A percentile compares a stretch with the other conserved stretches of the same genome.
These are phyloP conservation scores for Citrus maxima DNA, from an alignment of 345 rosid genomes.

Conservation along the genomic window DNA sequence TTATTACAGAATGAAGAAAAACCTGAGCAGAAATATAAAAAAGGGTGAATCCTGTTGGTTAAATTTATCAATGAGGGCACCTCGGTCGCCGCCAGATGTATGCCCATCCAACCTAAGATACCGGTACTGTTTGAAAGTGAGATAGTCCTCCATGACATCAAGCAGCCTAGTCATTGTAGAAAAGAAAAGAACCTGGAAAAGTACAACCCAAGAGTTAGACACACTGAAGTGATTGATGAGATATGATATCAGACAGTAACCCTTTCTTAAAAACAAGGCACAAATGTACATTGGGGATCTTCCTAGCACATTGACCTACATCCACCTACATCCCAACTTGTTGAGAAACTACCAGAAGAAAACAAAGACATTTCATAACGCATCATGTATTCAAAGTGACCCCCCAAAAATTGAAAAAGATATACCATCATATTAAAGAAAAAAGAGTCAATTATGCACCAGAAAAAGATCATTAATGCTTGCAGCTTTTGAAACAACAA, in stretches of 20 bases:
- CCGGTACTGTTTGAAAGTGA: constrained; percentile 55
- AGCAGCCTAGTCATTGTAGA: constrained; percentile 97
- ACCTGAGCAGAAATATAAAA: constrained; percentile 93
- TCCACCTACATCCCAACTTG: not conserved
- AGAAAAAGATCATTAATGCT: not conserved
- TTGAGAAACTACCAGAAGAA: not conserved
- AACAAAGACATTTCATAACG: not conserved
- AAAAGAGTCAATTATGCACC: not conserved
- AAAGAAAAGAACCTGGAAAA: constrained; percentile 82
- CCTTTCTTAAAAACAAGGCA: not conserved
- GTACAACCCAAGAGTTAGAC: constrained; percentile 3
- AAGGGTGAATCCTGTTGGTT: constrained; percentile 66
- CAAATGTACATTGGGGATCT: not conserved
- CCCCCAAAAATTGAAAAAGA: too few relatives aligned
- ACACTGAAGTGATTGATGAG: not conserved
- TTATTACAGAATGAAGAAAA: constrained; percentile 7
- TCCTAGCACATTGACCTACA: not conserved
- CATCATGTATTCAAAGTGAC: not conserved
- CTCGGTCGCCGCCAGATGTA: constrained; percentile 90
- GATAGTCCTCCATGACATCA: constrained; percentile 96
- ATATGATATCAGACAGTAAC: not conserved
- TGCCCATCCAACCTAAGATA: constrained; percentile 95
- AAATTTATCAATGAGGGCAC: constrained; percentile 71
- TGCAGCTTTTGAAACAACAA: not conserved
- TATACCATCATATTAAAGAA: not conserved